Percentiles rank a stretch among this genome's conserved stretches.
Evolutionary conservation across 352 stramenopile species (phyloP).

Genomic region (Achlya hypogyna): DNA sequence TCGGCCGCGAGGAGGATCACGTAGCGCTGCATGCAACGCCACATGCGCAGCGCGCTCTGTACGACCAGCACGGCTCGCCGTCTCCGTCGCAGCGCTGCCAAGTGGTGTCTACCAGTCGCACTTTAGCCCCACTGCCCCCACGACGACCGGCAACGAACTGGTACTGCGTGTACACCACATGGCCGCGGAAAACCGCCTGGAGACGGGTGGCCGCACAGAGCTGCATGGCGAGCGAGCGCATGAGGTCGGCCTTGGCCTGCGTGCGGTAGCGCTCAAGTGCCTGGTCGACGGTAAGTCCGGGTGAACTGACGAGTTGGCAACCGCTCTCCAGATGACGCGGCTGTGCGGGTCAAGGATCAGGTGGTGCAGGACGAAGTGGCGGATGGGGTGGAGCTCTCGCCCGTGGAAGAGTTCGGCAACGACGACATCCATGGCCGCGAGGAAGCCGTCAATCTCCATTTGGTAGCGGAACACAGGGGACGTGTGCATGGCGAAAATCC

Average conservation of each 20-base stretch:
- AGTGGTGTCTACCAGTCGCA: slow-evolving; percentile 8
- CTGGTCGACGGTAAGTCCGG: background rate
- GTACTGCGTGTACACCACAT: slow-evolving; percentile 11
- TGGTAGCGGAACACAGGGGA: slow-evolving; percentile 3
- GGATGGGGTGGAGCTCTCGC: background rate
- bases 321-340: background rate
- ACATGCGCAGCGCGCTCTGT: background rate
- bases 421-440: background rate
- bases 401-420: background rate
- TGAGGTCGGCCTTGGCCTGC: background rate
- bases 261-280: background rate
- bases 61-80: background rate
- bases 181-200: background rate
- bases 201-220: slow-evolving; percentile 12
- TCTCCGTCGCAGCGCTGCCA: background rate
- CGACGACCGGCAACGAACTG: background rate
- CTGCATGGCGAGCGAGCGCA: background rate
- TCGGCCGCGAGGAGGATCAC: background rate
- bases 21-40: background rate
- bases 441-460: slow-evolving; percentile 18
- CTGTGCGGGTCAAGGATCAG: slow-evolving; percentile 6
- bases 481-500: slow-evolving; percentile 1
- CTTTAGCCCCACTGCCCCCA: background rate
- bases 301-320: background rate
- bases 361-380: slow-evolving; percentile 5